Evolutionary conservation across 2,329 filamentous ascomycete species (phyloP).

Genomic region (Xylaria multiplex): DNA sequence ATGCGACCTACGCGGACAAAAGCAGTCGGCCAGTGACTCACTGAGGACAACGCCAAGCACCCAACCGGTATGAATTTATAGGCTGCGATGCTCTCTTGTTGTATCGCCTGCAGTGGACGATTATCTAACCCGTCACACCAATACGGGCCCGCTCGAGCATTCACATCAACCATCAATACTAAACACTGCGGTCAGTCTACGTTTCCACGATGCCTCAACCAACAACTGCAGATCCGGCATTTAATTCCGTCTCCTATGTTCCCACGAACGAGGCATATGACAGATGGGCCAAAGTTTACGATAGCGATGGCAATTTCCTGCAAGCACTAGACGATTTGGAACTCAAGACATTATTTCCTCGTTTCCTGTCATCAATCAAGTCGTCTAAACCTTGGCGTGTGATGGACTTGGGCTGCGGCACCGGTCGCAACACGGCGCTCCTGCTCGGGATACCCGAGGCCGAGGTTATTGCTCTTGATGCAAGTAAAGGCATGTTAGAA

Average conservation of each 20-base stretch:
- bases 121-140: neutral
- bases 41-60: conserved; percentile 11
- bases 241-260: conserved; percentile 45
- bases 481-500: conserved; percentile 66
- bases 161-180: neutral
- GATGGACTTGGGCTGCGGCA: conserved; percentile 73
- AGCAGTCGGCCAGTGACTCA: conserved; percentile 27
- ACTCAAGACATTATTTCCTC: conserved; percentile 61
- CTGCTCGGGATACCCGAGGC: conserved; percentile 53
- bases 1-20: neutral
- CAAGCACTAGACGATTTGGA: conserved; percentile 70
- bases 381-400: conserved; percentile 51
- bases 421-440: conserved; percentile 69
- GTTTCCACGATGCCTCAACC: conserved; percentile 30
- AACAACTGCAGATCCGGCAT: conserved; percentile 24
- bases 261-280: conserved; percentile 50
- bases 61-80: conserved; percentile 11
- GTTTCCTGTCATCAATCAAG: conserved; percentile 53
- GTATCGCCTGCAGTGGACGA: neutral
- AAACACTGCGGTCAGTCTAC: neutral
- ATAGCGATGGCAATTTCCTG: conserved; percentile 73
- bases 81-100: neutral
- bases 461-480: conserved; percentile 64
- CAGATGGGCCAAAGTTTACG: conserved; percentile 61
- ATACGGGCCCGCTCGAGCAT: too few relatives aligned